Evolutionary conservation across 805 yeast genomes (phyloP).

Genomic region (Wickerhamomyces bovis): DNA sequence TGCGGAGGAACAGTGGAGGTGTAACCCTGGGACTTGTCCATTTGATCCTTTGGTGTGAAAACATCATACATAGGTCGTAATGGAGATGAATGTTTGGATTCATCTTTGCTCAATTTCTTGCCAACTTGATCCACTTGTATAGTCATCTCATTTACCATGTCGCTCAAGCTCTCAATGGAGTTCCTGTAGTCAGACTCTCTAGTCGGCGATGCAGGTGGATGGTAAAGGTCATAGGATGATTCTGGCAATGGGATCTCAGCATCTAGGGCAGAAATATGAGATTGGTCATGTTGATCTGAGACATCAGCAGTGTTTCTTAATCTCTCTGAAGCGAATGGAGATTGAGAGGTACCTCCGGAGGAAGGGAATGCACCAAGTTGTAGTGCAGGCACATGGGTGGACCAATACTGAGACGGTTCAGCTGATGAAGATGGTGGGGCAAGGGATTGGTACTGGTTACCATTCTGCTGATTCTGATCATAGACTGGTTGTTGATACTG

Average conservation of each 20-base stretch:
- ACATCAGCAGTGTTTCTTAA: not conserved
- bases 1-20: not conserved
- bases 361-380: not conserved
- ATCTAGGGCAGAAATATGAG: not conserved
- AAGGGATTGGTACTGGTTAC: slow-evolving; percentile 7
- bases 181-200: slow-evolving; percentile 1
- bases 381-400: slow-evolving; percentile 6
- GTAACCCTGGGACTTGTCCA: not conserved
- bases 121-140: slow-evolving; percentile 23
- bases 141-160: slow-evolving; percentile 30
- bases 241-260: not conserved
- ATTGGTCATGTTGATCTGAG: not conserved
- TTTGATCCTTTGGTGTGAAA: not conserved
- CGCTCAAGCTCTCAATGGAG: slow-evolving; percentile 26
- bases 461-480: not conserved
- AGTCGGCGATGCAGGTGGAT: not conserved
- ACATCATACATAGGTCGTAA: not conserved
- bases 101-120: slow-evolving; percentile 12
- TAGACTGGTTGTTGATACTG: not conserved
- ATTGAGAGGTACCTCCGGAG: not conserved
- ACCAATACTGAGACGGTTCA: not conserved
- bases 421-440: slow-evolving; percentile 12
- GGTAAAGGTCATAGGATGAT: not conserved
- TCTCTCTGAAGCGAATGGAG: not conserved
- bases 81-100: not conserved